Evolutionary conservation across 2,329 filamentous ascomycete species (phyloP), one percentile per base, ranked within the genome.

Genomic region (Cucurbitaria berberidis): DNA sequence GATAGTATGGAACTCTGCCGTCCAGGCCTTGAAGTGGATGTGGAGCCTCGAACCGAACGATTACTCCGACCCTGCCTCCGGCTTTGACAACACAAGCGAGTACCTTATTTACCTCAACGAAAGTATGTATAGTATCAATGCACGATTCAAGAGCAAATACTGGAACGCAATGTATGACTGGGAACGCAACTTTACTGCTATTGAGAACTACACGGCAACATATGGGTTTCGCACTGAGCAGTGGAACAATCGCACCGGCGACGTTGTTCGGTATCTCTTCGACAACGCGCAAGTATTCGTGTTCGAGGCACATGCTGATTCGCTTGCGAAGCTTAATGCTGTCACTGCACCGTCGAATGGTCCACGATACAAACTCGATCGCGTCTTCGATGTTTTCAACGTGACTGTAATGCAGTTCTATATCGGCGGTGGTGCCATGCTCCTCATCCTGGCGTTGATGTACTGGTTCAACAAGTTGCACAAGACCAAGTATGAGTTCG

Each of bases 401-500:
- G 59, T 59, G 1, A 65, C 59, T 2, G 59, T 66, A 3, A 58
- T 66, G 53, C 63, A 67, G n/a, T 67, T 69, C 38, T 69, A 62
- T 39, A 62, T 63, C 22, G 60, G 62, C 15, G 63, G 53, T 9
- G 64, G 63, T 9, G 51, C 55, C 5, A 76, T 85, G 32, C 69
- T 86, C 7, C 81, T 83, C 0, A 73, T 85, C 3, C 68, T 86
- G 6, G 81, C 83, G 1, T 60, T 84, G 19, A 84, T 86, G 81
- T 85, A 85, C 56, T 77, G 85, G 45, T 84, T 83, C 36, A 82
- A 82, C 57, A 64, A 63, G 39, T 52, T 63, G 36, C 61, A 71
- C 53, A 65, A 65, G 41, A 63, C 56, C 2, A 69, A 68, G 48
- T 59, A 62, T 42, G 66, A 69, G 32, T 68, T 67, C n/a, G 63